phyloP scores from a whole-genome alignment of 2,329 filamentous ascomycete genomes.

The Aureobasidium sp. region DNA sequence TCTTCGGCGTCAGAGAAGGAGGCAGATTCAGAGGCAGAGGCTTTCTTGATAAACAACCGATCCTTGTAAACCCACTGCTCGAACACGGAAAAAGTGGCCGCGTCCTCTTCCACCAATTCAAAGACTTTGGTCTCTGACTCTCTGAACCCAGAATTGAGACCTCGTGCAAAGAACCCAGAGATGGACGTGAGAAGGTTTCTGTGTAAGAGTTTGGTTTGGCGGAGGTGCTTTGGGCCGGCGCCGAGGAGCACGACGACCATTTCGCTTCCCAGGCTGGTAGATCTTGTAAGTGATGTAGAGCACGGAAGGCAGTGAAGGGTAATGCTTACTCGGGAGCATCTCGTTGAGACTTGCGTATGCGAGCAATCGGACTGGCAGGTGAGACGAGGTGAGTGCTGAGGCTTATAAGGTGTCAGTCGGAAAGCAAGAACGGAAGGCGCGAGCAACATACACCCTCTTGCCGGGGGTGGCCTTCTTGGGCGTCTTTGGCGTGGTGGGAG shows the following conservation, averaged over 20 bases:
- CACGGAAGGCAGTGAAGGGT: background rate
- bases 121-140: background rate
- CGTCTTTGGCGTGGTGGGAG: background rate
- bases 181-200: background rate
- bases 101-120: background rate
- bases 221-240: background rate
- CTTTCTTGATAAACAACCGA: background rate
- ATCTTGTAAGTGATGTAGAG: background rate
- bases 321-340: background rate
- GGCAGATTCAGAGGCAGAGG: background rate
- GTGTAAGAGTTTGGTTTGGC: background rate
- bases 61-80: background rate
- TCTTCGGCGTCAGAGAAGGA: background rate
- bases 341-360: background rate
- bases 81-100: background rate
- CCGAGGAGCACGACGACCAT: background rate
- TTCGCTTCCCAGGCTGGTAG: background rate
- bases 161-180: conserved; percentile 1
- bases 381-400: background rate
- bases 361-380: background rate
- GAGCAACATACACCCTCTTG: background rate
- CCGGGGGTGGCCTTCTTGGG: background rate
- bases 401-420: background rate
- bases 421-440: accelerated
- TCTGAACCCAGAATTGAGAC: background rate